phyloP scores from a whole-genome alignment of 2,329 filamentous ascomycete genomes.

The Penicillium sp. region DNA sequence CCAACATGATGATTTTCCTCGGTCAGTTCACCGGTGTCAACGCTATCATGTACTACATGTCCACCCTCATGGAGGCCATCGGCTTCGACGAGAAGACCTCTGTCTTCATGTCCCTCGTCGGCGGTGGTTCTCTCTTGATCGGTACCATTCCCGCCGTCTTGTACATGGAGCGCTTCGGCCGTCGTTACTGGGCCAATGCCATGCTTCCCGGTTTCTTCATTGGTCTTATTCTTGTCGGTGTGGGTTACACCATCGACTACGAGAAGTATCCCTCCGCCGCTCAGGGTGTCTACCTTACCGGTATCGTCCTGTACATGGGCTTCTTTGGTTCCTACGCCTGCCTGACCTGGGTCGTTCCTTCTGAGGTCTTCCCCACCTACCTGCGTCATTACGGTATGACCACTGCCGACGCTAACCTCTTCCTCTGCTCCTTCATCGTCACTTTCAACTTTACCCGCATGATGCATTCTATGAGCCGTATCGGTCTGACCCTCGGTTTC shows the following conservation, averaged over 20 bases:
- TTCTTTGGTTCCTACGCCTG: slow-evolving; percentile 69
- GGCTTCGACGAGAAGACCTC: slow-evolving; percentile 63
- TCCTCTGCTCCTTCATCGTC: slow-evolving; percentile 70
- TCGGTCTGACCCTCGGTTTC: slow-evolving; percentile 68
- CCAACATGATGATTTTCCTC: slow-evolving; percentile 69
- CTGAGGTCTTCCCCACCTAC: slow-evolving; percentile 72
- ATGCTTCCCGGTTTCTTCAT: slow-evolving; percentile 74
- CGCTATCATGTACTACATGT: slow-evolving; percentile 73
- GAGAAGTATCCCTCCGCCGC: slow-evolving; percentile 49
- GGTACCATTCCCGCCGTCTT: slow-evolving; percentile 69
- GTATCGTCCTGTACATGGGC: slow-evolving; percentile 61
- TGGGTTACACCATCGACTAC: slow-evolving; percentile 60
- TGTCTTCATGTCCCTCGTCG: slow-evolving; percentile 75
- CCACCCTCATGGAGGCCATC: slow-evolving; percentile 65
- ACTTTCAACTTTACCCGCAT: slow-evolving; percentile 75
- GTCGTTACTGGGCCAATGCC: slow-evolving; percentile 70
- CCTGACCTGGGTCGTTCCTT: slow-evolving; percentile 66
- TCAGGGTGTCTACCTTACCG: slow-evolving; percentile 65
- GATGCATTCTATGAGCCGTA: slow-evolving; percentile 66
- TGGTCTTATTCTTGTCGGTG: slow-evolving; percentile 66
- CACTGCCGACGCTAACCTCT: slow-evolving; percentile 66
- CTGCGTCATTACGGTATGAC: slow-evolving; percentile 74
- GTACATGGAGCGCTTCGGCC: slow-evolving; percentile 71
- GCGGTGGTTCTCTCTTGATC: slow-evolving; percentile 66
- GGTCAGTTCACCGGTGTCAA: slow-evolving; percentile 73